Conservation (phyloP, 345 rosid species). For the Eucalyptus tenuipes region DNA sequence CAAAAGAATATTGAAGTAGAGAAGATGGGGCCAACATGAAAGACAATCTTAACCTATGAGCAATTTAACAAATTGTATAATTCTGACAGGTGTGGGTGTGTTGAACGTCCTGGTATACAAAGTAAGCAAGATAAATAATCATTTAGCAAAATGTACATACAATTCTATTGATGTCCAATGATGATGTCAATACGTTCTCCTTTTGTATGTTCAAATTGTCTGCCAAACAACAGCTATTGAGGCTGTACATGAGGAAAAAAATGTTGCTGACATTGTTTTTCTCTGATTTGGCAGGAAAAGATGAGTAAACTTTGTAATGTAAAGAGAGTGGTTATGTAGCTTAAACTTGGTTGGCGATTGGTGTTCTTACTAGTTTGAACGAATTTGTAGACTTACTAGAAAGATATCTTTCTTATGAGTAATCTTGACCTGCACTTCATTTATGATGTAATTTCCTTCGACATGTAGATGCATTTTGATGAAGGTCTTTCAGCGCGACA, state of each 20-base stretch:
- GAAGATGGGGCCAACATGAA: background rate
- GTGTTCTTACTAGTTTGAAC: background rate
- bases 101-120: background rate
- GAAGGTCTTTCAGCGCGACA: slow-evolving; percentile 77
- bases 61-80: background rate
- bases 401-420: background rate
- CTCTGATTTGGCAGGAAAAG: background rate
- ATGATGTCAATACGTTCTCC: background rate
- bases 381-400: background rate
- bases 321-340: background rate
- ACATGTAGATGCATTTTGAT: slow-evolving; percentile 79
- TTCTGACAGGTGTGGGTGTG: background rate
- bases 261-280: background rate
- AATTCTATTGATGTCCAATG: background rate
- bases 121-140: background rate
- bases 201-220: background rate
- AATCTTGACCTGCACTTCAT: background rate
- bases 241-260: background rate
- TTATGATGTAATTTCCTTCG: background rate
- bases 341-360: background rate
- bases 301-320: background rate
- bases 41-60: background rate
- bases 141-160: background rate
- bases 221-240: background rate
- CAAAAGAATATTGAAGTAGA: background rate